Base-by-base conservation (phyloP, 495 filamentous ascomycete species). In the Neurospora intermedia region DNA sequence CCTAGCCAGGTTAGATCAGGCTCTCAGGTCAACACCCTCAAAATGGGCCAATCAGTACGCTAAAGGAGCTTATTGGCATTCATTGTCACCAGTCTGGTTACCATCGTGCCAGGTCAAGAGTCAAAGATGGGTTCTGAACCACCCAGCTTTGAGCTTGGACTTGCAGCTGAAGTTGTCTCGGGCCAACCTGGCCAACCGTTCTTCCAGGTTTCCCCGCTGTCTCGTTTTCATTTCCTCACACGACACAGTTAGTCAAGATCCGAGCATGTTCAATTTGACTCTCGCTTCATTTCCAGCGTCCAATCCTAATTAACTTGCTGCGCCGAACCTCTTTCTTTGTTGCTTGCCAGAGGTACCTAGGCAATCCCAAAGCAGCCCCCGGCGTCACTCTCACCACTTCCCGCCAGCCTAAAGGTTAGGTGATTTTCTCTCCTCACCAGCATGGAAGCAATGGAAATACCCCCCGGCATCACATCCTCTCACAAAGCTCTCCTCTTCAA, bases 401-500 rank as follows among this genome's bases (percentile, higher is more conserved):
- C 48, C 11, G 23, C 23, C 69, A 40, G 18, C 48, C 48, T 20
- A 8, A 35, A 27, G 54, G 11, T 27, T 70, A 38, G 27, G 27
- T 31, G 27, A 13, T n/a, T 35, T 27, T 70, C n/a, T 6, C 11
- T 6, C 27, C 27, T 6, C 27, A 69, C 3, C 4, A 69, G 20
- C 10, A 39, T 70, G 35, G 69, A 70, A 70, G 41, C 11, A 20
- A 70, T 16, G 69, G 35, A 46, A 70, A 45, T 70, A 45, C 9
- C 6, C 35, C 6, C 69, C 23, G 10, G n/a, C 38, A 70, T 39
- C 4, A 70, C n/a, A 6, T 6, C 35, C 7, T 43, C 38, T 2
- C 35, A 70, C 54, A 66, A 66, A 35, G 6, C 73, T 5, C 15
- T 73, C 45, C 42, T 75, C 31, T 74, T 76, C 42, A 46, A 35